A percentile compares a stretch with the other conserved stretches of the same genome.
phyloP scores from a whole-genome alignment of 768 basidiomycete species.

The Suillus alpinus region DNA sequence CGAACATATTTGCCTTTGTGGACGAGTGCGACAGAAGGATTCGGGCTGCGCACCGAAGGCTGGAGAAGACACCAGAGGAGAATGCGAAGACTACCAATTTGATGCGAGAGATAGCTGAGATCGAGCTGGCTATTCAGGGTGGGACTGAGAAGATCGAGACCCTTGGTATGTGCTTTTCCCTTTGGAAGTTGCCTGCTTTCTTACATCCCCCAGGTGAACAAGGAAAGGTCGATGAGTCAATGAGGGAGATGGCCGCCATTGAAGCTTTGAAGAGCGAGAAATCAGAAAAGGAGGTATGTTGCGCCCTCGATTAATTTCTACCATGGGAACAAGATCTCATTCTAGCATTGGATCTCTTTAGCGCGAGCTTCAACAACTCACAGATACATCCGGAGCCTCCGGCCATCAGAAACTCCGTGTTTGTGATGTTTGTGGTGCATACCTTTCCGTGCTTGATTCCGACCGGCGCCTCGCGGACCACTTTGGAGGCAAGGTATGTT shows the following conservation, averaged over 20 bases:
- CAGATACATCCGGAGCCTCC: slow-evolving; percentile 96
- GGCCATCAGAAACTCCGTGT: slow-evolving; percentile 99
- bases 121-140: slow-evolving; percentile 97
- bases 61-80: slow-evolving; percentile 99
- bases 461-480: slow-evolving; percentile 98
- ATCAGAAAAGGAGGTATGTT: slow-evolving; percentile 82
- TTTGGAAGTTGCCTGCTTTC: slow-evolving; percentile 8
- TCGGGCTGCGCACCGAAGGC: slow-evolving; percentile 84
- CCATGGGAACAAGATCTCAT: slow-evolving; percentile 9
- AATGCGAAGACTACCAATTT: slow-evolving; percentile 98
- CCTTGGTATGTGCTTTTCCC: slow-evolving; percentile 54
- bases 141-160: slow-evolving; percentile 98
- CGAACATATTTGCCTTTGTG: slow-evolving; percentile 93
- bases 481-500: slow-evolving; percentile 95
- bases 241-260: slow-evolving; percentile 96
- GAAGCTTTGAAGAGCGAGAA: slow-evolving; percentile 98
- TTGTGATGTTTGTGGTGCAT: slow-evolving; percentile 99
- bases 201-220: slow-evolving; percentile 68
- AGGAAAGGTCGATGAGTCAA: slow-evolving; percentile 99
- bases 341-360: slow-evolving; percentile 26
- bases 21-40: slow-evolving; percentile 98
- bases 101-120: slow-evolving; percentile 99
- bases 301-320: slow-evolving; percentile 7
- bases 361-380: slow-evolving; percentile 93
- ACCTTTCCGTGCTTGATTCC: slow-evolving; percentile 95